Base-by-base conservation (phyloP, 352 stramenopile species). In the Aphanomyces euteiches region DNA sequence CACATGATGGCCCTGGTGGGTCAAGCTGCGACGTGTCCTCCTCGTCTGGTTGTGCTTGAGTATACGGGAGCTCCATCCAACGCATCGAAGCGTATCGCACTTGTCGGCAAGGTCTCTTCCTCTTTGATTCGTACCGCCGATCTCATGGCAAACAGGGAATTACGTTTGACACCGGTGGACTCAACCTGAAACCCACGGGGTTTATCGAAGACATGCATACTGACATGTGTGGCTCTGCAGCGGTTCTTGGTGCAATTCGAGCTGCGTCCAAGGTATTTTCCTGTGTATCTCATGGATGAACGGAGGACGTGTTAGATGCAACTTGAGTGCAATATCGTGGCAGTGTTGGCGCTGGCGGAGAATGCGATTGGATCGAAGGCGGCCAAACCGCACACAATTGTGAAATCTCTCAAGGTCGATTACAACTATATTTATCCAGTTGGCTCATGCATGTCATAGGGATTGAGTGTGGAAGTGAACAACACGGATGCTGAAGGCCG, bases 81-180 rank as follows among this genome's bases (percentile, higher is more conserved):
- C 12, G 71, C 75, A 0, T 75, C 87, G 6, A 77, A 90, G 13
- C 88, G 79, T 56, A 75, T 95, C 7, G 90, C 87, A 13, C 73
- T 98, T 15, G 90, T 98, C 37, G 95, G 95, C 47, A 98, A 98
- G 77, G 50, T 66, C 41, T 36, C 47, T 56, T 68, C n/a, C 17
- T 13, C 12, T 39, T 53, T 43, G 40, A 64, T 10, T 4, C 13
- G 10, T 61, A 47, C 10, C 37, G 28, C 28, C 28, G 28, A 28
- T 28, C 28, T 28, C 28, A 28, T 28, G 28, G 28, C 28, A 28
- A 28, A 28, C 21, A 66, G 54, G 94, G 91, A 17, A 86, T 98
- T 56, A 97, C 89, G 54, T 98, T 98, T 69, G 95, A 98, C 77
- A 97, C 93, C 0, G 95, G 95, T n/a, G 95, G 95, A 13, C 79